Conservation (phyloP, 345 rosid genomes). For the Schrenkiella parvula region DNA sequence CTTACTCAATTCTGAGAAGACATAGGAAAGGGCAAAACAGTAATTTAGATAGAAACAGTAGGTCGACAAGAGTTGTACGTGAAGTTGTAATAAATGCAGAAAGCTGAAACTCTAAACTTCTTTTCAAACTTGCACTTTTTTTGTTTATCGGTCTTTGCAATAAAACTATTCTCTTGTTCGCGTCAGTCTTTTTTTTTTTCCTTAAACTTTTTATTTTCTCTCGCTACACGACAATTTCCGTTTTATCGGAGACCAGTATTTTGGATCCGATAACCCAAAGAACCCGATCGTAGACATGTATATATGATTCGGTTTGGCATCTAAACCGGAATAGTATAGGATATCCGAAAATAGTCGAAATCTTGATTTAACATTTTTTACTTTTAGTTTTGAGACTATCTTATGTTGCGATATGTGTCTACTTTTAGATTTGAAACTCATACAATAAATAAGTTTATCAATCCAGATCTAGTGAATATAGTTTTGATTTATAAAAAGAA, state of each 20-base stretch:
- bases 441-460: too few species aligned
- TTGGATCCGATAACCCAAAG: slow-evolving; percentile 9
- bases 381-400: neutral
- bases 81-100: slow-evolving; percentile 54
- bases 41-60: slow-evolving; percentile 4
- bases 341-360: neutral
- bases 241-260: slow-evolving; percentile 7
- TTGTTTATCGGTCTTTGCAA: slow-evolving; percentile 31
- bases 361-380: neutral
- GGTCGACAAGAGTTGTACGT: slow-evolving; percentile 34
- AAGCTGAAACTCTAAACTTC: slow-evolving; percentile 43
- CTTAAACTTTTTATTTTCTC: neutral
- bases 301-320: neutral
- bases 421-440: too few species aligned
- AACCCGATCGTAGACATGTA: neutral
- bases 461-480: too few species aligned
- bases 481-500: neutral
- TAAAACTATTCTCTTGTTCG: slow-evolving; percentile 36
- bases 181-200: slow-evolving; percentile 34
- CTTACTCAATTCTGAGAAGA: neutral
- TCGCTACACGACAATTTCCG: slow-evolving; percentile 32
- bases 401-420: neutral
- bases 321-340: neutral
- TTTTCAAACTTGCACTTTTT: slow-evolving; percentile 20
- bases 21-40: slow-evolving; percentile 8